Evolutionary conservation across 2,329 filamentous ascomycete species (phyloP), one percentile per base, ranked within the genome.

Genomic region (Phyllosticta citrichinensis): DNA sequence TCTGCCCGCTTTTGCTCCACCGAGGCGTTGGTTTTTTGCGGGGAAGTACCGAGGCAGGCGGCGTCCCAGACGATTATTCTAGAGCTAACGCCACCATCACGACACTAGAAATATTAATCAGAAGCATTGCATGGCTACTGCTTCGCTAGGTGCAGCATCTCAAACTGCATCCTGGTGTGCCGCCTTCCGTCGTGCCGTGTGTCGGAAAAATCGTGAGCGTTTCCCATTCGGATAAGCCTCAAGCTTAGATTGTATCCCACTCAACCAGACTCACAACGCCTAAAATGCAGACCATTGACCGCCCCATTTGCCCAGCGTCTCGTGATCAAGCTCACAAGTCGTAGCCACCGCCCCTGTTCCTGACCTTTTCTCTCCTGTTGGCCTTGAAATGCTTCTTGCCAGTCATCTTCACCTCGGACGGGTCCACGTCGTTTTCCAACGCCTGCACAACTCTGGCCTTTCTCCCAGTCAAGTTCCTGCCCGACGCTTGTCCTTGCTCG

Each of bases 301-400:
- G n/a, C 12, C 19, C 14, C 27, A n/a, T 20, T 12, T 11, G 3
- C 40, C 10, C 24, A 22, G 10, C 30, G 22, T 22, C 14, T 40
- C n/a, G 19, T 24, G 5, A 40, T 9, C 27, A 55, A 55, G 35
- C 33, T 10, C 6, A 17, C 52, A 27, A 20, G 52, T 57, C 59
- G 19, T 61, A 61, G 5, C 59, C 59, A 10, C 59, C 59, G 2
- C 55, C 55, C 30, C 35, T 19, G 27, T 57, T 61, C 60, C 67
- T 67, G 53, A 72, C 71, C 68, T 77, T 79, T 63, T 79, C 79
- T 71, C 83, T 87, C 63, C 80, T 82, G 51, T 85, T 84, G n/a
- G 83, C 87, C 77, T 96, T 96, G 75, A 91, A 94, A 76, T 99
- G 94, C 79, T 97, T 97, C 84, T 99, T 99, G 62, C 86, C 83